phyloP scores from a whole-genome alignment of 2,329 filamentous ascomycete species.

The Colletotrichum brevisporum region DNA sequence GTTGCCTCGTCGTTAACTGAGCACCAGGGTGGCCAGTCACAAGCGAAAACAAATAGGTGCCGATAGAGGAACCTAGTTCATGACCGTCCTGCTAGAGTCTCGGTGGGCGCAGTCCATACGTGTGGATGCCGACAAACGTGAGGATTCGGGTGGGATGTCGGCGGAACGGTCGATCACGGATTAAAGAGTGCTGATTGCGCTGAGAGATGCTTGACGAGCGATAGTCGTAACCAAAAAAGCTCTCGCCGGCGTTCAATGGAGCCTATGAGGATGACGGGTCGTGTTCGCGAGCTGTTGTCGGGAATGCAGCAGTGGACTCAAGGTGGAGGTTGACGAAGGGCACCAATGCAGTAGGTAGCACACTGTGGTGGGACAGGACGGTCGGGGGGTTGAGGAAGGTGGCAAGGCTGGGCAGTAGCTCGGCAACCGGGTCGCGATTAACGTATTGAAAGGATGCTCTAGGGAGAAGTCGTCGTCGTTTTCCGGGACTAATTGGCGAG shows the following conservation, averaged over 20 bases:
- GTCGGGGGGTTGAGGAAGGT: conserved; percentile 31
- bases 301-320: conserved; percentile 28
- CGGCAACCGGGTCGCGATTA: conserved; percentile 14
- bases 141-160: background rate
- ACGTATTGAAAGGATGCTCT: conserved; percentile 2
- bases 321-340: conserved; percentile 44
- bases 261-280: conserved; percentile 13
- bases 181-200: conserved; percentile 38
- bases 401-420: conserved; percentile 17
- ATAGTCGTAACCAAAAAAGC: conserved; percentile 52
- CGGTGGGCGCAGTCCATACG: conserved; percentile 15
- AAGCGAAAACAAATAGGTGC: conserved; percentile 11
- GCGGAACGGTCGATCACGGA: conserved; percentile 7
- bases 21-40: background rate
- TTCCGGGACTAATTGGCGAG: conserved; percentile 1
- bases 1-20: background rate
- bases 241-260: conserved; percentile 44
- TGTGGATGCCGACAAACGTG: background rate
- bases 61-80: conserved; percentile 28
- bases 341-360: conserved; percentile 1
- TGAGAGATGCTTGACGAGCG: conserved; percentile 47
- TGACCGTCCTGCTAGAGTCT: conserved; percentile 26
- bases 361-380: no score
- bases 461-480: conserved; percentile 18
- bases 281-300: conserved; percentile 20